phyloP scores from a whole-genome alignment of 345 rosid genomes.

The Dipteronia sinensis region DNA sequence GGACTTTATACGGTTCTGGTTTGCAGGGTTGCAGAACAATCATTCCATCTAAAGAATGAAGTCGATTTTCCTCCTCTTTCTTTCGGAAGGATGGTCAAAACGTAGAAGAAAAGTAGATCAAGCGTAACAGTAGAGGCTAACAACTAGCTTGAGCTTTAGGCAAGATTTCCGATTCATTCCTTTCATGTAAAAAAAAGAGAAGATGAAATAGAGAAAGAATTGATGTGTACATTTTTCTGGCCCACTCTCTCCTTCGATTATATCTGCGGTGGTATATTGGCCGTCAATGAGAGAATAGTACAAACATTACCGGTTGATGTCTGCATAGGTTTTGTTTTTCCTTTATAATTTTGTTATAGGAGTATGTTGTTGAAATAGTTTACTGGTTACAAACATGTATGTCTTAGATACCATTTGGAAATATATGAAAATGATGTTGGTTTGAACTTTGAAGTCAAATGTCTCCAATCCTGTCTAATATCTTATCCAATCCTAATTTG shows the following conservation, averaged over 20 bases:
- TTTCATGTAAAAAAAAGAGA: not conserved
- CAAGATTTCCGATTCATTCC: not conserved
- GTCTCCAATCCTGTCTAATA: not conserved
- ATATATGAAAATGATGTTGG: not conserved
- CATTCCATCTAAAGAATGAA: conserved; percentile 36
- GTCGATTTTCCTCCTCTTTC: conserved; percentile 39
- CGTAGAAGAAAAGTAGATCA: not conserved
- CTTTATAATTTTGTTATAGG: not conserved
- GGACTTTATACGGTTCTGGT: conserved; percentile 7
- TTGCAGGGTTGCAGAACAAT: conserved; percentile 19
- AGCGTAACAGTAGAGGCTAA: conserved; percentile 16
- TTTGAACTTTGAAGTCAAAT: not conserved
- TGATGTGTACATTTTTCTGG: conserved; percentile 2
- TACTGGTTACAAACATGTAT: not conserved
- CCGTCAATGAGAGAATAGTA: not conserved
- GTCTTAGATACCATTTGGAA: not conserved
- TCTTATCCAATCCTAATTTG: no score
- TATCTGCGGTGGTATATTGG: no score
- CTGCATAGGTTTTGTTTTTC: not conserved
- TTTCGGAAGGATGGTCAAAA: not conserved
- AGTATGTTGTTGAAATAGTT: not conserved
- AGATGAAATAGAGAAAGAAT: not conserved
- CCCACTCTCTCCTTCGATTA: not conserved
- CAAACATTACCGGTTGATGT: not conserved
- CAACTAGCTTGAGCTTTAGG: conserved; percentile 10